Evolutionary conservation across 2,329 filamentous ascomycete genomes (phyloP), one percentile per base, ranked within the genome.

Genomic region (Beauveria medogensis): DNA sequence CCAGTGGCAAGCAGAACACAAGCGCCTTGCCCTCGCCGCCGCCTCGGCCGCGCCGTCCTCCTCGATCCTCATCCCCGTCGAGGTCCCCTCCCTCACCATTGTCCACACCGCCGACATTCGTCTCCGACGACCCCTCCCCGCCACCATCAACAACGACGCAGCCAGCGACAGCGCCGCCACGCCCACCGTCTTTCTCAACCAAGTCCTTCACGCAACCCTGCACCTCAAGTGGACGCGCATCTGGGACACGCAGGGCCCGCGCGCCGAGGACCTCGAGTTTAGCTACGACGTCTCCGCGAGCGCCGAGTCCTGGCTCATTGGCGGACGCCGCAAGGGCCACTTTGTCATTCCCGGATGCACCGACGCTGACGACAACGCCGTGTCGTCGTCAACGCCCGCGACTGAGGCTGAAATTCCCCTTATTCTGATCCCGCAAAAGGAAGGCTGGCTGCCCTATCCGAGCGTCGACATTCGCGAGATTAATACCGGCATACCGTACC

Each of bases 81-180:
- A 96, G 62, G 85, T 99, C 1, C 93, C 93, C 0, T 86, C 88
- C 1, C 80, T 96, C 2, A 85, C 90, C 53, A 84, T 96, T 22
- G 83, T 97, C 0, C 89, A 96, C 72, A 95, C 90, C 0, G 88
- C 89, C 3, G 85, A 89, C 57, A 80, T 93, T 30, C 77, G 78
- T 30, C 73, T 90, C 2, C 74, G 78, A 62, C 68, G 67, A 68
- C 72, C 69, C 60, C 67, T 69, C 59, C 72, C 70, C 1, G 64
- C 69, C 30, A 18, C 74, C 62, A 65, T 71, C 56, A 66, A 67
- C 12, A 66, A 67, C 10, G 67, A 44, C 22, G 9, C 67, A 57
- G 51, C 65, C 59, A 47, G 71, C 59, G 61, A 72, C 58, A 63
- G 48, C 48, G 26, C 22, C 20, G 34, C 73, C 75, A 71, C 74